phyloP scores from a whole-genome alignment of 805 yeast genomes.

The Candida suzukii region DNA sequence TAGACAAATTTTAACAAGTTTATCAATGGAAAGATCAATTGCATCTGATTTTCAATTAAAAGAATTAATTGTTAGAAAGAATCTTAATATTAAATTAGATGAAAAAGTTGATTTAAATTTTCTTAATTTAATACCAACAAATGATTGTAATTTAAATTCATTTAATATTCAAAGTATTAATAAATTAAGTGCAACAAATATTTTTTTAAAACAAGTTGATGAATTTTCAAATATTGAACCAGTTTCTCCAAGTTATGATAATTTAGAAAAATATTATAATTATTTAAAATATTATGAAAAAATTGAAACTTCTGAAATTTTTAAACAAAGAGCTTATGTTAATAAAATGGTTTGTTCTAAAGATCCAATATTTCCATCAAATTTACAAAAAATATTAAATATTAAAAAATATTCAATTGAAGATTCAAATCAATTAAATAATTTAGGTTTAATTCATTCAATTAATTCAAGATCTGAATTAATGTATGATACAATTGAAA shows the following conservation, averaged over 20 bases:
- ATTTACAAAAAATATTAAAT: constrained; percentile 38
- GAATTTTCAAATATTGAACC: constrained; percentile 31
- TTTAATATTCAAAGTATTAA: constrained; percentile 38
- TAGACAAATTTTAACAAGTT: constrained; percentile 87
- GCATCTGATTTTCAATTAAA: constrained; percentile 37
- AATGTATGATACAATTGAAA: constrained; percentile 51
- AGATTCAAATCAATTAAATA: constrained; percentile 14
- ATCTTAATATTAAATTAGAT: constrained; percentile 8
- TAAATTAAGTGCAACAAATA: constrained; percentile 38
- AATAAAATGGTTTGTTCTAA: constrained; percentile 60
- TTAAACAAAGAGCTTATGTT: constrained; percentile 52
- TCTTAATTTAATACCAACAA: constrained; percentile 53
- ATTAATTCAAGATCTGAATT: constrained; percentile 29
- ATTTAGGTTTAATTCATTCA: constrained; percentile 33
- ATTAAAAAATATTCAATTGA: constrained; percentile 15
- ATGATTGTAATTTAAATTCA: constrained; percentile 36
- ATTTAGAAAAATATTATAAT: constrained; percentile 53
- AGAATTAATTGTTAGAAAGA: constrained; percentile 32
- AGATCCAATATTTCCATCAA: constrained; percentile 62
- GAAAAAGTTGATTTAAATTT: constrained; percentile 40
- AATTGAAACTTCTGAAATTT: constrained; percentile 40
- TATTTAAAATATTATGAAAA: constrained; percentile 47
- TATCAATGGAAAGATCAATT: constrained; percentile 65
- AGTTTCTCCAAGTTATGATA: constrained; percentile 24
- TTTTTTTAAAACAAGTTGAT: constrained; percentile 36